Percentiles rank a stretch among this genome's conserved stretches.
Evolutionary conservation across 176 grass and related monocot genomes (phyloP).

Genomic region (Ananas comosus): DNA sequence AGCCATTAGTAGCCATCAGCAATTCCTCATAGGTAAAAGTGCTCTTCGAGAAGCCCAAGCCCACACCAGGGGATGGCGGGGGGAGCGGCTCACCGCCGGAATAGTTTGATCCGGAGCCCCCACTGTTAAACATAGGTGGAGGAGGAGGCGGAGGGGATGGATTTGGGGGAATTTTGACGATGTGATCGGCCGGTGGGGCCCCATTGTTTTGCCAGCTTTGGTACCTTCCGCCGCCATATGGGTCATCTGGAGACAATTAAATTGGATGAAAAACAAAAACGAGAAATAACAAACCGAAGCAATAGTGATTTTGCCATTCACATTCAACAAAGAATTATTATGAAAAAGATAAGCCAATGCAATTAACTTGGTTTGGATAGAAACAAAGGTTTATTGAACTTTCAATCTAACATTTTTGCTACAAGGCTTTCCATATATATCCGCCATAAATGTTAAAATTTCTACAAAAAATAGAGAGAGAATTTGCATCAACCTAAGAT

Average conservation of each 20-base stretch:
- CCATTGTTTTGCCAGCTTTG: slow-evolving; percentile 21
- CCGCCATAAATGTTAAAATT: no score
- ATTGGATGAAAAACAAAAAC: background rate
- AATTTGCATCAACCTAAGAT: no score
- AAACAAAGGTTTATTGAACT: no score
- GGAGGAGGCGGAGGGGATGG: slow-evolving; percentile 3
- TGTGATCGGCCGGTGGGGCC: slow-evolving; percentile 5
- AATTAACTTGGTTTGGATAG: no score
- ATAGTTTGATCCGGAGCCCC: slow-evolving; percentile 23
- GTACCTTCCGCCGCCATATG: slow-evolving; percentile 4
- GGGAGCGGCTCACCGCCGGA: slow-evolving; percentile 9
- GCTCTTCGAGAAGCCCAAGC: slow-evolving; percentile 3
- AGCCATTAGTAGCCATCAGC: slow-evolving; percentile 18
- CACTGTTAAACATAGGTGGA: slow-evolving; percentile 19
- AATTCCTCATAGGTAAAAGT: slow-evolving; percentile 18
- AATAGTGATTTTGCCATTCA: background rate
- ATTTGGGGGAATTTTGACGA: slow-evolving; percentile 13
- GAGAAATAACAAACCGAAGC: background rate
- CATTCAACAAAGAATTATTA: background rate
- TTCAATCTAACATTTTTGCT: no score
- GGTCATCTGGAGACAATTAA: slow-evolving; percentile 1
- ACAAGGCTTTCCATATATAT: no score
- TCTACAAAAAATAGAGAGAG: no score
- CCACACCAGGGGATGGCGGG: slow-evolving; percentile 9
- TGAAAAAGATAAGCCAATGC: no score